Percentiles rank a stretch among this genome's conserved stretches.
Evolutionary conservation across 139 green algal species (phyloP).

Genomic region (Micractinium conductrix): DNA sequence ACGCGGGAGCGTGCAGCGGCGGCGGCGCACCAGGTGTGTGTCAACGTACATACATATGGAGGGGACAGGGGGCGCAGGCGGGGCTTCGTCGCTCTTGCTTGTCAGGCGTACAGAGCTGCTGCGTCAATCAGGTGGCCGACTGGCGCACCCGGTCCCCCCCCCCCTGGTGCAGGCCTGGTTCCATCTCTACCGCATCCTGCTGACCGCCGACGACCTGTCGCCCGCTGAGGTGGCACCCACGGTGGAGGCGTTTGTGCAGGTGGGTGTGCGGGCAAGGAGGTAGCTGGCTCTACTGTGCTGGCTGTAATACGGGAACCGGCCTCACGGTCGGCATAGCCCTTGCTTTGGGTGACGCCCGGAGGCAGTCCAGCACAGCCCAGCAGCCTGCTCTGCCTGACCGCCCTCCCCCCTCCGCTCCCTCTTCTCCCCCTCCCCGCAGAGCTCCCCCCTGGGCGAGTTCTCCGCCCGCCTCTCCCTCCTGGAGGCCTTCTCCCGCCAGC

Average conservation of each 20-base stretch:
- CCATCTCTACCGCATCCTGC: slow-evolving; percentile 86
- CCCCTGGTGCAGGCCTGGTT: slow-evolving; percentile 80
- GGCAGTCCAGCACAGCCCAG: no score
- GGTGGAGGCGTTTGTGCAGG: slow-evolving; percentile 93
- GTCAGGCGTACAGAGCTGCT: neutral
- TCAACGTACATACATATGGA: neutral
- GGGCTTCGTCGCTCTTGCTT: neutral
- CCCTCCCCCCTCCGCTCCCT: no score
- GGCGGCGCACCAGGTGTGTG: slow-evolving; percentile 19
- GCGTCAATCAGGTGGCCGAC: neutral
- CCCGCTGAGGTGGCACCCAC: slow-evolving; percentile 43
- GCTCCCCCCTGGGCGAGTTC: slow-evolving; percentile 89
- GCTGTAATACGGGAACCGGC: no score
- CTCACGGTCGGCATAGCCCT: no score
- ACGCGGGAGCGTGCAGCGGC: neutral
- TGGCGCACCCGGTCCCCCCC: neutral
- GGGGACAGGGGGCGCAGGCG: neutral
- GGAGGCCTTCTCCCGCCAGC: slow-evolving; percentile 54
- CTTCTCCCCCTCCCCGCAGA: slow-evolving; percentile 6
- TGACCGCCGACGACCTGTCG: slow-evolving; percentile 23
- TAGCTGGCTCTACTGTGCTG: no score
- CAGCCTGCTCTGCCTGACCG: no score
- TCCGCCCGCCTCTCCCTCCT: slow-evolving; percentile 82
- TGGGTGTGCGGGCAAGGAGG: no score
- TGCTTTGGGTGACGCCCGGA: no score